Percentiles rank a stretch among this genome's conserved stretches.
Conservation (phyloP, 1,284 basidiomycete species). For the Agaricales sp. region DNA sequence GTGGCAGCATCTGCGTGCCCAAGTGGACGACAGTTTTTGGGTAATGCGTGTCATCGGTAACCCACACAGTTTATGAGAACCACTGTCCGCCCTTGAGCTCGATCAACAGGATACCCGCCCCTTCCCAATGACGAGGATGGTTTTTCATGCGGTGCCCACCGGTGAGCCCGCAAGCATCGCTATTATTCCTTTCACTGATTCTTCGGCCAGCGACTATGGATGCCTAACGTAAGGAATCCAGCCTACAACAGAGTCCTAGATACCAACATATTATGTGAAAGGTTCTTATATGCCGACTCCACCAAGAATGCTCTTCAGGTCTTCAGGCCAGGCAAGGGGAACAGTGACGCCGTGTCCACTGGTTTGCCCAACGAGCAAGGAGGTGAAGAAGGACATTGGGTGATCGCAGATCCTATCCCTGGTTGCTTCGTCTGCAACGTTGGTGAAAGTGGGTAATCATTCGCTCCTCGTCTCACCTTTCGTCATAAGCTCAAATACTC, state of each 20-base stretch:
- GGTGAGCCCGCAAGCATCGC: slow-evolving; percentile 27
- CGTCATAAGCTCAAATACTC: slow-evolving; percentile 5
- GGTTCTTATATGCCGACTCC: slow-evolving; percentile 72
- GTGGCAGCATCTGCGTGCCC: slow-evolving; percentile 50
- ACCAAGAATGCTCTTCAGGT: slow-evolving; percentile 76
- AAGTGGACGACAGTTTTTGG: slow-evolving; percentile 82
- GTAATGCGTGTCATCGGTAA: slow-evolving; percentile 73
- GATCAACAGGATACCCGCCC: slow-evolving; percentile 66
- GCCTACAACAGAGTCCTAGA: too few relatives aligned
- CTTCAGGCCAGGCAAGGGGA: slow-evolving; percentile 41
- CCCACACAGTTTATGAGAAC: slow-evolving; percentile 10
- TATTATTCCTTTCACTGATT: slow-evolving; percentile 6
- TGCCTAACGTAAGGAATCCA: slow-evolving; percentile 65
- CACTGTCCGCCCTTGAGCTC: slow-evolving; percentile 3
- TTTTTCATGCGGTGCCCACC: slow-evolving; percentile 79
- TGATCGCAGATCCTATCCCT: slow-evolving; percentile 68
- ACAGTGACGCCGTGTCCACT: slow-evolving; percentile 22
- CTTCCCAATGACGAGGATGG: slow-evolving; percentile 70
- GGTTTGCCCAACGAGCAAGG: slow-evolving; percentile 39
- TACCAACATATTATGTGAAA: slow-evolving; percentile 22
- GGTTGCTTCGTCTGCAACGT: slow-evolving; percentile 77
- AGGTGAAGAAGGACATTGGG: slow-evolving; percentile 55
- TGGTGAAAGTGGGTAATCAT: slow-evolving; percentile 57
- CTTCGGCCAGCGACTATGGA: slow-evolving; percentile 65
- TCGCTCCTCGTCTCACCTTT: not conserved